Evolutionary conservation across 106 monocot species (phyloP).

Genomic region (Amphibolis antarctica): DNA sequence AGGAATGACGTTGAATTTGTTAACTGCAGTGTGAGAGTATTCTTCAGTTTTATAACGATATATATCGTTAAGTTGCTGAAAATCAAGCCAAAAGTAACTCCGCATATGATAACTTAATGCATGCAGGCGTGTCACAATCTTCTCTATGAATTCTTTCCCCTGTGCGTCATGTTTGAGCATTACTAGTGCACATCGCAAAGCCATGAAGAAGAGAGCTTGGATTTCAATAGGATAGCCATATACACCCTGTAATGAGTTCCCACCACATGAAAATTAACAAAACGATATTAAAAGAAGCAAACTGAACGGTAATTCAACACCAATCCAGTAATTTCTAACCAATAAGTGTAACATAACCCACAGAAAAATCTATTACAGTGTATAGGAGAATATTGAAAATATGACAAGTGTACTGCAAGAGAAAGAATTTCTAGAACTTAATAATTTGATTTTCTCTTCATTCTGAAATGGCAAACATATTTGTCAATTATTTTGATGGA

Average conservation of each 20-base stretch:
- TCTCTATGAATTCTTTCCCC: conserved; percentile 18
- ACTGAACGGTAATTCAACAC: not conserved
- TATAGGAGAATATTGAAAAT: too few relatives aligned
- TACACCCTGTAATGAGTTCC: conserved; percentile 8
- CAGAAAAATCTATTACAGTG: too few relatives aligned
- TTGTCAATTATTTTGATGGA: too few relatives aligned
- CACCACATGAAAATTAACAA: not conserved
- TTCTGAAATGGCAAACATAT: too few relatives aligned
- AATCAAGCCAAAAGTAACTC: conserved; percentile 23
- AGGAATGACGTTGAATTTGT: conserved; percentile 23
- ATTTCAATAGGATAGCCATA: conserved; percentile 21
- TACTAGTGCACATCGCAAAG: conserved; percentile 8
- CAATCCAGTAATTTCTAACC: not conserved
- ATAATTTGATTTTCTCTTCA: too few relatives aligned
- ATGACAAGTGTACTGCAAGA: too few relatives aligned
- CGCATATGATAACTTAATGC: conserved; percentile 17
- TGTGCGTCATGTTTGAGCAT: conserved; percentile 15
- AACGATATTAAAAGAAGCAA: not conserved
- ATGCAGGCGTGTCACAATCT: conserved; percentile 12
- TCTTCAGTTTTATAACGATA: conserved; percentile 22
- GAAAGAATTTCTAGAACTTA: too few relatives aligned
- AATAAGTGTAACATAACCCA: not conserved
- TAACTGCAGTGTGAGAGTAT: conserved; percentile 21
- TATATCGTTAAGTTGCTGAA: conserved; percentile 19
- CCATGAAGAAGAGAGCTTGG: conserved; percentile 24